phyloP scores from a whole-genome alignment of 768 basidiomycete species.

The Obba rivulosa region DNA sequence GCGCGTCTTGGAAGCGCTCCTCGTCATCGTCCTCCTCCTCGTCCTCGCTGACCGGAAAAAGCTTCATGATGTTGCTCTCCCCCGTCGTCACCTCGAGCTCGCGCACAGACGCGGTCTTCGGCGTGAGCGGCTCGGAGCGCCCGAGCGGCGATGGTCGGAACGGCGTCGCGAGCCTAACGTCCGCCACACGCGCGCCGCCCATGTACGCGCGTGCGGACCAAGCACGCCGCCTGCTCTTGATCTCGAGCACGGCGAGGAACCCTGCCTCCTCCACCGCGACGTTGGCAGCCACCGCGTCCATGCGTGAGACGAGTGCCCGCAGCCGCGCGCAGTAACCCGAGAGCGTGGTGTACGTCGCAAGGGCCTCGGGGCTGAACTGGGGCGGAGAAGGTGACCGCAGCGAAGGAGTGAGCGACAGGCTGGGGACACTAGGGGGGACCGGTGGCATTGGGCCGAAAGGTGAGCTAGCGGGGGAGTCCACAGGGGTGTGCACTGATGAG shows the following conservation, averaged over 20 bases:
- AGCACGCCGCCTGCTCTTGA: slow-evolving; percentile 56
- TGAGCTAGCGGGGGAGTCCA: slow-evolving; percentile 11
- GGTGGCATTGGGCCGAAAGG: slow-evolving; percentile 5
- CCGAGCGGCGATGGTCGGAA: slow-evolving; percentile 46
- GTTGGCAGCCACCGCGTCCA: slow-evolving; percentile 34
- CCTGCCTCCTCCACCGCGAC: slow-evolving; percentile 31
- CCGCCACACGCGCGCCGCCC: slow-evolving; percentile 27
- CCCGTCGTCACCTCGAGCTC: slow-evolving; percentile 17
- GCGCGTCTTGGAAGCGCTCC: slow-evolving; percentile 7
- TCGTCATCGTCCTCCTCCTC: slow-evolving; percentile 21
- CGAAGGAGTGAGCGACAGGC: background rate
- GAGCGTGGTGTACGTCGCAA: slow-evolving; percentile 25
- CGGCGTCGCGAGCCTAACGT: slow-evolving; percentile 46
- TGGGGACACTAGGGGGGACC: background rate
- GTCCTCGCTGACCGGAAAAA: slow-evolving; percentile 29
- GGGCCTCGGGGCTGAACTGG: slow-evolving; percentile 12
- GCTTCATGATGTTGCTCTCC: slow-evolving; percentile 19
- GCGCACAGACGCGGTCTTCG: slow-evolving; percentile 1
- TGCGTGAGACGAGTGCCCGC: slow-evolving; percentile 33
- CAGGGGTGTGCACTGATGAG: slow-evolving; percentile 23
- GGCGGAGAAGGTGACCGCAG: slow-evolving; percentile 15
- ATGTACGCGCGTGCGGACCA: slow-evolving; percentile 55
- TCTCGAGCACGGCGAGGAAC: slow-evolving; percentile 39
- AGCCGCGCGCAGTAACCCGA: slow-evolving; percentile 21
- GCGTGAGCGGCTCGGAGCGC: slow-evolving; percentile 18